These are phyloP conservation scores for Neonothopanus nambi DNA, from an alignment of 1,284 basidiomycete genomes.

Conservation along the genomic window DNA sequence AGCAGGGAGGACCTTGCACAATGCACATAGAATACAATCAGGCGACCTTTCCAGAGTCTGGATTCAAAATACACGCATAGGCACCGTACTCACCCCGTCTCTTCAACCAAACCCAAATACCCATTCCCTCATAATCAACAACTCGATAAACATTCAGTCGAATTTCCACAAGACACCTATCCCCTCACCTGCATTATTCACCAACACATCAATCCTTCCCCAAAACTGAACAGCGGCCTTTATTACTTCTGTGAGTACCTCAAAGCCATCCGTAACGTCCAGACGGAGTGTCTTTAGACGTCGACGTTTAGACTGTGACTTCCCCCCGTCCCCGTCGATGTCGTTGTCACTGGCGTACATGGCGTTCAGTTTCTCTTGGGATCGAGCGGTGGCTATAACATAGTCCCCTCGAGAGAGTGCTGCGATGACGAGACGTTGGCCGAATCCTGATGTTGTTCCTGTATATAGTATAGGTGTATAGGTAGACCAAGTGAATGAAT, in stretches of 20 bases:
- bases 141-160: conserved; percentile 39
- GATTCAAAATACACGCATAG: conserved; percentile 24
- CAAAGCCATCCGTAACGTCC: conserved; percentile 7
- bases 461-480: too few species aligned
- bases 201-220: conserved; percentile 36
- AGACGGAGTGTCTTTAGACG: too few species aligned
- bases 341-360: too few species aligned
- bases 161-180: conserved; percentile 34
- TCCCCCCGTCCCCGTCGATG: too few species aligned
- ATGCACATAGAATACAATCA: not conserved
- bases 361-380: not conserved
- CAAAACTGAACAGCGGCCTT: conserved; percentile 27
- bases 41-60: conserved; percentile 16
- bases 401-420: conserved; percentile 10
- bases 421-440: conserved; percentile 3
- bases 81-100: conserved; percentile 31
- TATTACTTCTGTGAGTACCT: conserved; percentile 21
- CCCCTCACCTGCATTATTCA: conserved; percentile 36
- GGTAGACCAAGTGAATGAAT: conserved; percentile 11
- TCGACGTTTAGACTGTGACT: too few species aligned
- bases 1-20: conserved; percentile 20
- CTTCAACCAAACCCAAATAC: conserved; percentile 29
- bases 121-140: conserved; percentile 23
- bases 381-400: conserved; percentile 11
- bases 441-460: conserved; percentile 13